A percentile compares a stretch with the other conserved stretches of the same genome.
These are phyloP conservation scores for Albugo candida DNA, from an alignment of 352 stramenopile species.

Conservation along the genomic window DNA sequence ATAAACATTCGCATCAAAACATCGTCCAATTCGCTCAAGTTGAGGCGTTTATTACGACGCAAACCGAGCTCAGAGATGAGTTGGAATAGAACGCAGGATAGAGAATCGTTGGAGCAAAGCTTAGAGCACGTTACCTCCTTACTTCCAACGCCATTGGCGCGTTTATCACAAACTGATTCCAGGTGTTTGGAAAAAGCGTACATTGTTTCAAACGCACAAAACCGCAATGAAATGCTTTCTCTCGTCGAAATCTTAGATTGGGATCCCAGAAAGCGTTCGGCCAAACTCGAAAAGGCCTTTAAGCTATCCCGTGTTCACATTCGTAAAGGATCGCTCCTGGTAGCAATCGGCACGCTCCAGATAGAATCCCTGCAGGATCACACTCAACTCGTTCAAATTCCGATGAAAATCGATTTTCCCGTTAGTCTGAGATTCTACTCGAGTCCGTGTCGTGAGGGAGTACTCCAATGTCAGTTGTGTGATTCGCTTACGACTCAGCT, in stretches of 20 bases:
- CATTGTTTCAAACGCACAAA: background rate
- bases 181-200: background rate
- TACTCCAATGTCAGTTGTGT: slow-evolving; percentile 31
- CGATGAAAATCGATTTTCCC: slow-evolving; percentile 13
- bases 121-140: slow-evolving; percentile 7
- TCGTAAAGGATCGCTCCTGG: slow-evolving; percentile 28
- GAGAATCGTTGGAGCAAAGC: slow-evolving; percentile 1
- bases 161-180: slow-evolving; percentile 8
- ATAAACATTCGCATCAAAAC: background rate
- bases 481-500: slow-evolving; percentile 31
- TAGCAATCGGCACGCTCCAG: slow-evolving; percentile 35
- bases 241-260: slow-evolving; percentile 20
- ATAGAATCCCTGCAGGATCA: slow-evolving; percentile 31
- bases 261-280: slow-evolving; percentile 18
- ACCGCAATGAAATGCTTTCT: slow-evolving; percentile 3
- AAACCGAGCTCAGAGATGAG: background rate
- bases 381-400: slow-evolving; percentile 21
- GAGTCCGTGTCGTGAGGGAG: slow-evolving; percentile 21
- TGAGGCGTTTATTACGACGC: background rate
- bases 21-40: background rate
- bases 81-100: background rate
- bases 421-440: slow-evolving; percentile 26
- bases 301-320: slow-evolving; percentile 12
- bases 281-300: slow-evolving; percentile 26
- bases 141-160: slow-evolving; percentile 8